Evolutionary conservation across 345 rosid species (phyloP).

Genomic region (Eutrema yunnanense): DNA sequence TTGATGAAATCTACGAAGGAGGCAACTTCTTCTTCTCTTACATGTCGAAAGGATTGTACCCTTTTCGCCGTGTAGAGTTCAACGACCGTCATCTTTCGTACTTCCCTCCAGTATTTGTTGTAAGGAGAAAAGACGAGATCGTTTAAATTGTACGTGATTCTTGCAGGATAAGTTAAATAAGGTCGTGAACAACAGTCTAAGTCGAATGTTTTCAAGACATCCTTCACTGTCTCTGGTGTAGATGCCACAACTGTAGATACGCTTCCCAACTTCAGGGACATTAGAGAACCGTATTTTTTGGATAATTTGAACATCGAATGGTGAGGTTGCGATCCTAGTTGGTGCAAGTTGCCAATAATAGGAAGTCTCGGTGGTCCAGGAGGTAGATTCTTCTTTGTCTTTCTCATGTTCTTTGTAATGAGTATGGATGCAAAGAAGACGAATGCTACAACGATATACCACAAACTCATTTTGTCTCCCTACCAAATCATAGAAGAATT

Average conservation of each 20-base stretch:
- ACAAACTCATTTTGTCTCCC: constrained; percentile 16
- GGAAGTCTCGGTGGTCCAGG: constrained; percentile 41
- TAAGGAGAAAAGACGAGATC: constrained; percentile 35
- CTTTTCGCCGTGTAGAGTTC: constrained; percentile 38
- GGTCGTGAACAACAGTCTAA: constrained; percentile 38
- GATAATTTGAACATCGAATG: constrained; percentile 31
- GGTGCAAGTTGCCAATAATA: constrained; percentile 39
- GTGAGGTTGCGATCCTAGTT: constrained; percentile 36
- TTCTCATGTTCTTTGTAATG: constrained; percentile 2
- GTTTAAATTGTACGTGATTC: constrained; percentile 19
- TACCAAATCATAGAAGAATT: neutral
- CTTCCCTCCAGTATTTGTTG: constrained; percentile 30
- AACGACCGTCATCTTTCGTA: constrained; percentile 29
- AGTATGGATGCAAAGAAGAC: constrained; percentile 1
- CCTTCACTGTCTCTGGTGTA: constrained; percentile 36
- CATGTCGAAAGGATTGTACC: constrained; percentile 30
- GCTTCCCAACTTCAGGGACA: constrained; percentile 39
- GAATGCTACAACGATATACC: neutral
- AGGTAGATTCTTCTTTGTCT: constrained; percentile 14
- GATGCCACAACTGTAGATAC: constrained; percentile 37
- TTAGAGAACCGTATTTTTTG: constrained; percentile 36
- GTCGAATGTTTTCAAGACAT: constrained; percentile 35
- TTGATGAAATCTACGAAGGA: constrained; percentile 19
- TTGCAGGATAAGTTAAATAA: constrained; percentile 11
- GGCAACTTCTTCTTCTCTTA: constrained; percentile 31